Evolutionary conservation across 2,329 filamentous ascomycete genomes (phyloP).

Genomic region (Alternaria atra): DNA sequence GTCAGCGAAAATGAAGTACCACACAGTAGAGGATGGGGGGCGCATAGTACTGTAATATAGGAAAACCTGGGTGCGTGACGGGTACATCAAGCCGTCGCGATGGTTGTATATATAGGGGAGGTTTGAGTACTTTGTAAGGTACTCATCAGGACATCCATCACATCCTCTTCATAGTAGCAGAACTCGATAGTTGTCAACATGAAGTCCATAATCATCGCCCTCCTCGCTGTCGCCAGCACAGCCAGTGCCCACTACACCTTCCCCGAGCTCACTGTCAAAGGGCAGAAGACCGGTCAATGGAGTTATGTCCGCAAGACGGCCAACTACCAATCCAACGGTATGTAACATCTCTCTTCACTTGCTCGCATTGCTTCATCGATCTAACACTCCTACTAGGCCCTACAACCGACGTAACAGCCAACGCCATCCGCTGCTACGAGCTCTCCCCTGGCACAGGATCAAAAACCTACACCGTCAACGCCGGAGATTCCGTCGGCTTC

Average conservation of each 20-base stretch:
- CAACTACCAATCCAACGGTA: conserved; percentile 49
- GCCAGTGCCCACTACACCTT: conserved; percentile 47
- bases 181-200: conserved; percentile 22
- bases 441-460: conserved; percentile 29
- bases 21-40: conserved; percentile 5
- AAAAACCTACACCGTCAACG: conserved; percentile 34
- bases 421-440: conserved; percentile 47
- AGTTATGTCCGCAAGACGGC: conserved; percentile 47
- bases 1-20: conserved; percentile 14
- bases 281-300: conserved; percentile 38
- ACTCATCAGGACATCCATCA: not conserved
- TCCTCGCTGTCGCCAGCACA: conserved; percentile 33
- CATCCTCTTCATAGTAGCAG: conserved; percentile 1
- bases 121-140: not conserved
- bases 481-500: conserved; percentile 46
- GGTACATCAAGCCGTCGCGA: not conserved
- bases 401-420: conserved; percentile 38
- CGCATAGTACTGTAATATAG: conserved; percentile 12
- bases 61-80: not conserved
- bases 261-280: conserved; percentile 38
- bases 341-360: conserved; percentile 4
- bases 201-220: conserved; percentile 38
- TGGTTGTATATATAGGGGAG: conserved; percentile 16
- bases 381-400: conserved; percentile 16
- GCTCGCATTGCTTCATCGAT: conserved; percentile 22